Evolutionary conservation across 2,329 filamentous ascomycete species (phyloP), one percentile per base, ranked within the genome.

Genomic region (Curvularia lunata): DNA sequence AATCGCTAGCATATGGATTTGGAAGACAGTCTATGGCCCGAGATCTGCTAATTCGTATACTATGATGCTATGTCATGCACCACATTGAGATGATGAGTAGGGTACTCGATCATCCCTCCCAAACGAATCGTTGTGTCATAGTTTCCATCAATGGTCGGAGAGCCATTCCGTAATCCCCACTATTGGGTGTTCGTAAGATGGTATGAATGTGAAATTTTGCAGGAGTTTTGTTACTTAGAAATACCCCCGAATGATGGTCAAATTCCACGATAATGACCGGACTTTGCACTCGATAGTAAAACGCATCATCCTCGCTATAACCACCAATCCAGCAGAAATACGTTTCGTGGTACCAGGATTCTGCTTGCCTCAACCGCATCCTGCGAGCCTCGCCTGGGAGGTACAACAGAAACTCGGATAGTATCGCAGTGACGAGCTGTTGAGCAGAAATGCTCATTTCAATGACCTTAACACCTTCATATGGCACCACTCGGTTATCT

Each of bases 171-270:
- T 93, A 93, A 70, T 93, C 91, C 0, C 90, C 91, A 0, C 79
- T 85, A 73, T 94, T 93, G 0, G 91, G 91, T 28, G 85, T 88
- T 37, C 91, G 77, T 61, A 91, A 76, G 49, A 91, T 76, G 0
- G 90, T 93, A 72, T 94, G 91, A 19, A 91, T 90, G 66, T 94
- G 91, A 67, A 91, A 94, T 75, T 90, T 91, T 27, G 86, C 87
- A 0, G 90, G 90, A 74, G 90, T 84, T 48, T 81, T 80, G 69
- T 92, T 94, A 1, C 83, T 86, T 67, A 93, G 74, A 66, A 92
- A 93, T 0, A 93, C 90, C 0, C 90, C 90, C 0, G 86, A 90
- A 73, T 93, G 90, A 70, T 92, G 89, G 66, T 93, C 91, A 67
- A 94, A 91, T 80, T 93, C 91, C 49, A 89, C 80, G 1, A 92